Evolutionary conservation across 192 early-diverging fungal genomes (phyloP).

Genomic region (Podila epicladia): DNA sequence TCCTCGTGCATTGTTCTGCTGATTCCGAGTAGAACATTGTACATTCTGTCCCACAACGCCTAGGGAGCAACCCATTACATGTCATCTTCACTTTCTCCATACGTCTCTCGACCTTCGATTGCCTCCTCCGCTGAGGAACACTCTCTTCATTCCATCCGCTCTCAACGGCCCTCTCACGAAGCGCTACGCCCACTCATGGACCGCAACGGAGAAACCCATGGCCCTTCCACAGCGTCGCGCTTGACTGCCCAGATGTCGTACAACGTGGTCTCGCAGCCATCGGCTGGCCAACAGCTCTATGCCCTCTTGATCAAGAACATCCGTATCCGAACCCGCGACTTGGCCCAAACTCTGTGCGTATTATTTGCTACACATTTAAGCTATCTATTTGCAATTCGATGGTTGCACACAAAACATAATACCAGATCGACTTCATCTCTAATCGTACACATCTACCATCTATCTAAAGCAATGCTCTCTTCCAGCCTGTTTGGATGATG

Average conservation of each 20-base stretch:
- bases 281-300: slow-evolving; percentile 33
- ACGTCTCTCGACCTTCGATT: slow-evolving; percentile 14
- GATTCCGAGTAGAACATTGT: not conserved
- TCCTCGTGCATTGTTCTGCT: not conserved
- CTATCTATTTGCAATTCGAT: not conserved
- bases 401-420: too few species aligned
- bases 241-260: slow-evolving; percentile 42
- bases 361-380: not conserved
- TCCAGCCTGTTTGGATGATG: slow-evolving; percentile 53
- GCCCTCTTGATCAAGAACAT: slow-evolving; percentile 47
- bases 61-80: not conserved
- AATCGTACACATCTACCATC: not conserved
- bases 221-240: slow-evolving; percentile 1
- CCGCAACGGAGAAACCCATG: not conserved
- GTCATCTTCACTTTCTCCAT: slow-evolving; percentile 1
- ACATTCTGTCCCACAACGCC: not conserved
- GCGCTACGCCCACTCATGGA: slow-evolving; percentile 21
- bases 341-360: slow-evolving; percentile 39
- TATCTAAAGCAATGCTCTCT: slow-evolving; percentile 29
- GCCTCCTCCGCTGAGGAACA: slow-evolving; percentile 9
- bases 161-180: slow-evolving; percentile 8
- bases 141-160: slow-evolving; percentile 15
- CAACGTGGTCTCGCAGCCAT: slow-evolving; percentile 32
- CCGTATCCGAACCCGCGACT: slow-evolving; percentile 36
- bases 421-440: not conserved